Percentiles rank a stretch among this genome's conserved stretches.
These are phyloP conservation scores for Cardamine chenopodiifolia DNA, from an alignment of 345 rosid genomes.

Conservation along the genomic window DNA sequence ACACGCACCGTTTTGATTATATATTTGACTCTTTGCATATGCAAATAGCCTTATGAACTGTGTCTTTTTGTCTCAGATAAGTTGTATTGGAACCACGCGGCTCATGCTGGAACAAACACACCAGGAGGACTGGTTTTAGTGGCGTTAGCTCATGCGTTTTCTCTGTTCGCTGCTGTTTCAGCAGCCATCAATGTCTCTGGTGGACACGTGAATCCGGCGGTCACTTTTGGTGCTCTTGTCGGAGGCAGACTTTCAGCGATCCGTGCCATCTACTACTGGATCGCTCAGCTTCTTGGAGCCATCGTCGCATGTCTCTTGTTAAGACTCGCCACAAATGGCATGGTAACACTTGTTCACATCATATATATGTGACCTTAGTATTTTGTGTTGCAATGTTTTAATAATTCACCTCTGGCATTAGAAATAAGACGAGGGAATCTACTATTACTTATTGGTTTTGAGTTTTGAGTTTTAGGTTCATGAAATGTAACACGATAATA, in stretches of 20 bases:
- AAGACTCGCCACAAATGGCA: constrained; percentile 61
- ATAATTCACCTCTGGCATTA: too few relatives aligned
- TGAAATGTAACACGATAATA: neutral
- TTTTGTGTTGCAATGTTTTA: neutral
- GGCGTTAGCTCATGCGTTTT: constrained; percentile 74
- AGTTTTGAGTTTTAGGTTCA: neutral
- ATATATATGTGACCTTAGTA: neutral
- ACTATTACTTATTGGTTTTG: neutral
- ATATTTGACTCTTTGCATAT: neutral
- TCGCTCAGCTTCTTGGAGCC: constrained; percentile 77
- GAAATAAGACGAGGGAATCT: too few relatives aligned
- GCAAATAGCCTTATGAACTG: neutral
- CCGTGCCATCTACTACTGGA: constrained; percentile 67
- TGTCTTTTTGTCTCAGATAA: constrained; percentile 45
- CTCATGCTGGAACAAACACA: constrained; percentile 40
- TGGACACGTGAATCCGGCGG: constrained; percentile 84
- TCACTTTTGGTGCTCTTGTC: constrained; percentile 73
- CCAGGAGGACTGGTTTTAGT: constrained; percentile 53
- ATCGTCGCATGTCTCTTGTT: constrained; percentile 60
- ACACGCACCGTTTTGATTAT: neutral
- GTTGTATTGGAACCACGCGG: constrained; percentile 44
- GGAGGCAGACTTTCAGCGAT: constrained; percentile 68
- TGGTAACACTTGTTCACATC: constrained; percentile 46
- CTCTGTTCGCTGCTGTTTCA: constrained; percentile 62
- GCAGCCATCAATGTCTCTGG: constrained; percentile 68